These are phyloP conservation scores for Pichia scutulata DNA, from an alignment of 805 yeast genomes.

Conservation along the genomic window DNA sequence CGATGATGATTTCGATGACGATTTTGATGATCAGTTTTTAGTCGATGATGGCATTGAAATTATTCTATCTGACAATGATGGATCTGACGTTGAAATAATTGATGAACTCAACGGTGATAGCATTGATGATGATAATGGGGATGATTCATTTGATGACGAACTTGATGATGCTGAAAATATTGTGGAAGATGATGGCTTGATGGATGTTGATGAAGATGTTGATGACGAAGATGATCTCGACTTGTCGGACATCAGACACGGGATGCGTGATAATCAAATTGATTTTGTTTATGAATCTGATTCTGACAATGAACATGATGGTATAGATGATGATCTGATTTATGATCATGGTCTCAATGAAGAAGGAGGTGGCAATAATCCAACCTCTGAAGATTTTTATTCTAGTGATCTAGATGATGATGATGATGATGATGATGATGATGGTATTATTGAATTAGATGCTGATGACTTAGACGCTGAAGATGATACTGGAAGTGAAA, in stretches of 20 bases:
- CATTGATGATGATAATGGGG: conserved; percentile 15
- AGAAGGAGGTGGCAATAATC: conserved; percentile 11
- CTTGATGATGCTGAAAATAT: conserved; percentile 26
- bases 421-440: conserved; percentile 12
- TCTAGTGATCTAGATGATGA: conserved; percentile 10
- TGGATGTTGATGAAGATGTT: conserved; percentile 26
- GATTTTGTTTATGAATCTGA: conserved; percentile 12
- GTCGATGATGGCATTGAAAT: conserved; percentile 23
- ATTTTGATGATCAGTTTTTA: conserved; percentile 18
- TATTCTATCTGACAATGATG: conserved; percentile 23
- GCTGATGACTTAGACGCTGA: conserved; percentile 1
- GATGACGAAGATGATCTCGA: conserved; percentile 22
- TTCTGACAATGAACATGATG: conserved; percentile 14
- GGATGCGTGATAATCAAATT: background rate
- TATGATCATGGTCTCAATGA: conserved; percentile 18
- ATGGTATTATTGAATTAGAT: background rate
- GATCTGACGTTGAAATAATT: conserved; percentile 18
- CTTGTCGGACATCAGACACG: conserved; percentile 17
- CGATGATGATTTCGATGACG: conserved; percentile 20
- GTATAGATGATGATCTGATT: conserved; percentile 21
- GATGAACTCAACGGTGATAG: conserved; percentile 13
- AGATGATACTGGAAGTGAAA: conserved; percentile 15
- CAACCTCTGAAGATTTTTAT: conserved; percentile 14
- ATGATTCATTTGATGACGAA: conserved; percentile 13
- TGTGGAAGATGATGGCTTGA: conserved; percentile 23